Evolutionary conservation across 2,329 filamentous ascomycete species (phyloP).

Genomic region (Herpomyces periplanetae): DNA sequence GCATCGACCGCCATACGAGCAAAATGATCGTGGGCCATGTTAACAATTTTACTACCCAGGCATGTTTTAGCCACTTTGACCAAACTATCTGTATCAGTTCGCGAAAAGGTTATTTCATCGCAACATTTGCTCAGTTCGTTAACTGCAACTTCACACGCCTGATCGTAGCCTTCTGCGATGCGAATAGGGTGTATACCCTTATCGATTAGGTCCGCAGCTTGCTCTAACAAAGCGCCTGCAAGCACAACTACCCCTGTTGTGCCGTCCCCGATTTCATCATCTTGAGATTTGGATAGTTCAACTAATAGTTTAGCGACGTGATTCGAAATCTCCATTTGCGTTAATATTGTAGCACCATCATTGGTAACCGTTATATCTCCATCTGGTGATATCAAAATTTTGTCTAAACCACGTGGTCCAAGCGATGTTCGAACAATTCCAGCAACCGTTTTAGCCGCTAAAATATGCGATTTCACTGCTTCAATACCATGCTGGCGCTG

Average conservation of each 20-base stretch:
- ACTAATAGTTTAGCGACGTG: conserved; percentile 89
- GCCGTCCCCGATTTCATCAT: conserved; percentile 92
- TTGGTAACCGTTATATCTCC: conserved; percentile 98
- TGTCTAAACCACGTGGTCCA: conserved; percentile 71
- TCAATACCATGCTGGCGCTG: conserved; percentile 86
- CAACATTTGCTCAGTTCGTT: conserved; percentile 69
- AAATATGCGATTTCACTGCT: conserved; percentile 88
- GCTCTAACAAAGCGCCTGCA: conserved; percentile 69
- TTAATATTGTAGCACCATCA: conserved; percentile 83
- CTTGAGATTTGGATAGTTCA: conserved; percentile 87
- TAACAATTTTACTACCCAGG: conserved; percentile 92
- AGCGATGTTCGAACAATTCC: conserved; percentile 92
- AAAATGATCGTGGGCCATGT: conserved; percentile 92
- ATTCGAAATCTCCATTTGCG: conserved; percentile 96
- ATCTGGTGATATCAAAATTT: conserved; percentile 92
- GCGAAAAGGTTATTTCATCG: conserved; percentile 53
- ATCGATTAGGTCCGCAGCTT: conserved; percentile 88
- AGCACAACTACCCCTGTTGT: conserved; percentile 91
- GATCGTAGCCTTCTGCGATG: conserved; percentile 90
- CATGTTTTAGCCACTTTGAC: conserved; percentile 82
- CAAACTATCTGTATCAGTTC: conserved; percentile 40
- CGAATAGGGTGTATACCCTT: conserved; percentile 97
- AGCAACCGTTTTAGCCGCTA: conserved; percentile 74
- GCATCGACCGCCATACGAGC: conserved; percentile 88
- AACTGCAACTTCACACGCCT: conserved; percentile 84